These are phyloP conservation scores for Russula virescens DNA, from an alignment of 768 basidiomycete species.

Conservation along the genomic window DNA sequence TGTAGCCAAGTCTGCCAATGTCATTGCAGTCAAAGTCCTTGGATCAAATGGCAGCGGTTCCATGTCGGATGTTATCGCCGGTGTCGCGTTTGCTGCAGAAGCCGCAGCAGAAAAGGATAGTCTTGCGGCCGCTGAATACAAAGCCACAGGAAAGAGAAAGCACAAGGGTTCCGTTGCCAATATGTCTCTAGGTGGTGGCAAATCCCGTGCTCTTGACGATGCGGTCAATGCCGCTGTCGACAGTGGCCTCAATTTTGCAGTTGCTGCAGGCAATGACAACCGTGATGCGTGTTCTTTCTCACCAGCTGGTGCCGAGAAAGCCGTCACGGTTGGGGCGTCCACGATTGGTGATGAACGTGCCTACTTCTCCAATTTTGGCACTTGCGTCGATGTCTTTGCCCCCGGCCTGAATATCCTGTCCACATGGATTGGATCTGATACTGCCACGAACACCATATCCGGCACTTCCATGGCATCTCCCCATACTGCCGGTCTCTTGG, in stretches of 20 bases:
- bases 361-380: constrained; percentile 89
- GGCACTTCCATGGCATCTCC: constrained; percentile 94
- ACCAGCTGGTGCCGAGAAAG: constrained; percentile 82
- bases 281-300: constrained; percentile 90
- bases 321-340: constrained; percentile 92
- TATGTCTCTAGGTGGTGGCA: constrained; percentile 97
- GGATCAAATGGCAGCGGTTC: constrained; percentile 92
- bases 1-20: constrained; percentile 89
- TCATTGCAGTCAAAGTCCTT: constrained; percentile 89
- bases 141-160: constrained; percentile 65
- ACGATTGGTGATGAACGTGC: constrained; percentile 77
- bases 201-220: constrained; percentile 76
- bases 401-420: constrained; percentile 87
- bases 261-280: constrained; percentile 89
- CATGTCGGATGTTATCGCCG: constrained; percentile 90
- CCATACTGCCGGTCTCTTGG: constrained; percentile 78
- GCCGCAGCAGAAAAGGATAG: constrained; percentile 47
- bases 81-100: constrained; percentile 74
- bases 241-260: constrained; percentile 88
- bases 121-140: constrained; percentile 60
- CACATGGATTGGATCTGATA: constrained; percentile 61
- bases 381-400: constrained; percentile 89
- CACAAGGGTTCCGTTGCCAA: constrained; percentile 96
- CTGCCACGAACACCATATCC: constrained; percentile 64
- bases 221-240: constrained; percentile 83